These are phyloP conservation scores for Pestalotiopsis sp. DNA, from an alignment of 2,329 filamentous ascomycete genomes.

Conservation along the genomic window DNA sequence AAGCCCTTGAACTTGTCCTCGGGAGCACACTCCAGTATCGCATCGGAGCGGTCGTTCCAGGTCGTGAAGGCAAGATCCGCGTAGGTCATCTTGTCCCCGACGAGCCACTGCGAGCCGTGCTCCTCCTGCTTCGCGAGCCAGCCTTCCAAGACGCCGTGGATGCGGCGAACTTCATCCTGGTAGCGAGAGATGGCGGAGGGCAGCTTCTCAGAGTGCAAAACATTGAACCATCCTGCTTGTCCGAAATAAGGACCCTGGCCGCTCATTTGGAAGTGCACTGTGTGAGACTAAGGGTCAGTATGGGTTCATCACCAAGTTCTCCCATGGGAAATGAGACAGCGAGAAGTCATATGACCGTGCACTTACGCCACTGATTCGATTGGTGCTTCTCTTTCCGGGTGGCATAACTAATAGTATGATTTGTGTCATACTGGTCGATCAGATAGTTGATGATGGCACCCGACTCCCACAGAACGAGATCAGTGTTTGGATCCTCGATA, in stretches of 20 bases:
- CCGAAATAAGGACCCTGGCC: slow-evolving; percentile 48
- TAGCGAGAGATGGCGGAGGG: slow-evolving; percentile 28
- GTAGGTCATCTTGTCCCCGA: slow-evolving; percentile 24
- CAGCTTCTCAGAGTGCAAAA: slow-evolving; percentile 35
- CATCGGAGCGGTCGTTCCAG: slow-evolving; percentile 14
- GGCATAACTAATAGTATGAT: slow-evolving; percentile 38
- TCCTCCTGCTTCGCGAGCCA: slow-evolving; percentile 1
- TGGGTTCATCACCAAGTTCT: background rate
- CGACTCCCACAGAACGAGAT: slow-evolving; percentile 50
- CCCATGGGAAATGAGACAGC: background rate
- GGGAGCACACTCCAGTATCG: background rate
- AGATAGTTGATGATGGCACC: slow-evolving; percentile 54
- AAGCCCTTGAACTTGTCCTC: slow-evolving; percentile 18
- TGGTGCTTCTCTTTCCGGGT: slow-evolving; percentile 20
- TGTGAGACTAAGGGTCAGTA: background rate
- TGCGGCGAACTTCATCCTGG: slow-evolving; percentile 25
- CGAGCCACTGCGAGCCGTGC: slow-evolving; percentile 22
- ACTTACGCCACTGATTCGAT: slow-evolving; percentile 46
- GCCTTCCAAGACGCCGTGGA: slow-evolving; percentile 19
- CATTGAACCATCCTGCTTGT: slow-evolving; percentile 36
- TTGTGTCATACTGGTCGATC: slow-evolving; percentile 44
- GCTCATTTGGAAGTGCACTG: slow-evolving; percentile 35
- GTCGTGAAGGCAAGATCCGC: slow-evolving; percentile 24
- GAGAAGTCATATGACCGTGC: background rate
- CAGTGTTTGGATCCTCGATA: slow-evolving; percentile 44